phyloP scores from a whole-genome alignment of 805 yeast genomes.

The Kodamaea restingae region DNA sequence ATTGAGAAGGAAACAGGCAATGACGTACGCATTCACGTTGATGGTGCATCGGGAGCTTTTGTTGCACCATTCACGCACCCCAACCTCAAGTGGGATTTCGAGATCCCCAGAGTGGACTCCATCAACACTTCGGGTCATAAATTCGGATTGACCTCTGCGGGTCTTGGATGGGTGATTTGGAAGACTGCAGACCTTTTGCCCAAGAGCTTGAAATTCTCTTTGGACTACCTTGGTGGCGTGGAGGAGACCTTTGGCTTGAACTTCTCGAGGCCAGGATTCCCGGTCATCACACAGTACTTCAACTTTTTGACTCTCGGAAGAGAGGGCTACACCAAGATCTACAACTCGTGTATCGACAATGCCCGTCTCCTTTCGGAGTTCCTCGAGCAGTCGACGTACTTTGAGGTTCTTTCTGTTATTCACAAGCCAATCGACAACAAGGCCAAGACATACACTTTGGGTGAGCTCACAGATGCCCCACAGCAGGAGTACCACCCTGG shows the following conservation, averaged over 20 bases:
- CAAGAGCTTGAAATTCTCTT: conserved; percentile 65
- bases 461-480: conserved; percentile 6
- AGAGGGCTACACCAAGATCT: conserved; percentile 65
- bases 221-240: conserved; percentile 81
- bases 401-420: conserved; percentile 70
- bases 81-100: conserved; percentile 78
- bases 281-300: conserved; percentile 83
- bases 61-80: conserved; percentile 83
- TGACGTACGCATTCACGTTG: conserved; percentile 82
- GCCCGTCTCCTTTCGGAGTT: conserved; percentile 65
- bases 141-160: conserved; percentile 86
- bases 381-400: conserved; percentile 62
- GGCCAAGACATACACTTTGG: conserved; percentile 17
- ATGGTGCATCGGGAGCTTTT: conserved; percentile 90
- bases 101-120: conserved; percentile 68
- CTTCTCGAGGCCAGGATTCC: conserved; percentile 91
- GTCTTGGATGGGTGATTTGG: conserved; percentile 92
- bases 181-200: conserved; percentile 63
- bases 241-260: conserved; percentile 85
- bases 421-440: conserved; percentile 51
- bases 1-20: conserved; percentile 63
- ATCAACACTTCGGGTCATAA: conserved; percentile 93
- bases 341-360: conserved; percentile 59
- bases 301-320: conserved; percentile 69
- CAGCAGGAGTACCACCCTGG: conserved; percentile 60